These are phyloP conservation scores for Alnus glutinosa DNA, from an alignment of 306 rosid species.

Conservation along the genomic window DNA sequence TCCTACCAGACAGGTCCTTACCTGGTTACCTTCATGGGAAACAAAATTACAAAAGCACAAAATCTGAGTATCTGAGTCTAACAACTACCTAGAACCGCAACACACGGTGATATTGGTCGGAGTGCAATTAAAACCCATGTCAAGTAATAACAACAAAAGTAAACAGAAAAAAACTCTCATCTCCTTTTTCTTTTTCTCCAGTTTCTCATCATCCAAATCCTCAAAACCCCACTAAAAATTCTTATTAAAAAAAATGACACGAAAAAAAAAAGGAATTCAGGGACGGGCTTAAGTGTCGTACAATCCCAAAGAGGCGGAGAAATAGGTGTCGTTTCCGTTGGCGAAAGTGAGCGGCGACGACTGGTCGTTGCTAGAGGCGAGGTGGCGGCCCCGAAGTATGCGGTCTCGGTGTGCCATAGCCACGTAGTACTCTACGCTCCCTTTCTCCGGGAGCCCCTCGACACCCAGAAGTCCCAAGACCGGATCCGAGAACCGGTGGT, in stretches of 20 bases:
- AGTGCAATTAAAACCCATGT: background rate
- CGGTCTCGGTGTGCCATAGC: slow-evolving; percentile 67
- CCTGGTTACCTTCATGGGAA: too few species aligned
- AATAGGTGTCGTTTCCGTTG: slow-evolving; percentile 52
- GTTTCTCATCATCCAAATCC: background rate
- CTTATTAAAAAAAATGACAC: background rate
- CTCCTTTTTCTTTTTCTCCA: background rate
- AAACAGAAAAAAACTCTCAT: background rate
- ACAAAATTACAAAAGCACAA: too few species aligned
- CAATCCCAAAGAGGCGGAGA: slow-evolving; percentile 53
- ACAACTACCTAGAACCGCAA: too few species aligned
- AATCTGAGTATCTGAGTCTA: too few species aligned
- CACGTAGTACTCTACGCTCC: slow-evolving; percentile 60
- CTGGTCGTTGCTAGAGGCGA: slow-evolving; percentile 37
- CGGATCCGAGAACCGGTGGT: slow-evolving; percentile 74
- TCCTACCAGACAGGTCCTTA: too few species aligned
- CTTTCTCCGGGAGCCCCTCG: slow-evolving; percentile 57
- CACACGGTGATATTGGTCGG: too few species aligned
- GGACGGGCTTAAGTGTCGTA: slow-evolving; percentile 28
- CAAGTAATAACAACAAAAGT: too few species aligned
- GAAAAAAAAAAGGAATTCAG: background rate
- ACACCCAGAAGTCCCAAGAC: slow-evolving; percentile 55
- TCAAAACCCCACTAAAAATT: background rate
- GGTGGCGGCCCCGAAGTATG: slow-evolving; percentile 56
- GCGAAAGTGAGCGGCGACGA: slow-evolving; percentile 46